Conservation (phyloP, 176 grass and related monocot species). For the Rhynchospora breviuscula region DNA sequence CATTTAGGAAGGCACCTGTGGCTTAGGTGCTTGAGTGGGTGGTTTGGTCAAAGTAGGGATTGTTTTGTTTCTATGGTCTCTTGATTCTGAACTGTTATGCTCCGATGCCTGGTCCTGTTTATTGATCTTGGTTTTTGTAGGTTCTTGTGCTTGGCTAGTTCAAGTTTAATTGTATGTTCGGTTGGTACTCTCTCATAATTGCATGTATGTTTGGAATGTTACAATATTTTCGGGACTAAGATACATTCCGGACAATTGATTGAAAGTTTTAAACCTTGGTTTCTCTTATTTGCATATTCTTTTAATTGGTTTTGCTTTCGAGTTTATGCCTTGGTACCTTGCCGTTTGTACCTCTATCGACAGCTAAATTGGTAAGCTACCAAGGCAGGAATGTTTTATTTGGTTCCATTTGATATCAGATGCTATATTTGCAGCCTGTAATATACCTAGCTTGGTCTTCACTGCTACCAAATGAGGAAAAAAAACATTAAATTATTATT, state of each 20-base stretch:
- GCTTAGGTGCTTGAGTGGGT: conserved; percentile 12
- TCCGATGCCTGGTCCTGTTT: neutral
- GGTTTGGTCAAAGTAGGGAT: neutral
- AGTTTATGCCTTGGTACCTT: neutral
- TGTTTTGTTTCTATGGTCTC: neutral
- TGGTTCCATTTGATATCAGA: neutral
- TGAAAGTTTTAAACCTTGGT: too few species aligned
- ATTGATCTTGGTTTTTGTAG: neutral
- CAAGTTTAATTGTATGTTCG: neutral
- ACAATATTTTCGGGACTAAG: neutral
- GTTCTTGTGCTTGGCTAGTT: neutral
- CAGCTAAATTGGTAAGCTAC: neutral
- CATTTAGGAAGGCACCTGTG: conserved; percentile 16
- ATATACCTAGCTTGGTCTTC: neutral
- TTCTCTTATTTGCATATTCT: neutral
- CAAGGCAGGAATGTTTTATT: neutral
- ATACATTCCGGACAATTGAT: neutral
- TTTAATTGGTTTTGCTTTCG: neutral
- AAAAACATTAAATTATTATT: too few species aligned
- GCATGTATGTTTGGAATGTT: neutral
- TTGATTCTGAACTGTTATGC: neutral
- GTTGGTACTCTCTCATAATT: neutral
- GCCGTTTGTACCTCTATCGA: neutral
- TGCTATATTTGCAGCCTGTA: neutral
- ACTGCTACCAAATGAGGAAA: neutral